A percentile compares a stretch with the other conserved stretches of the same genome.
These are phyloP conservation scores for Ceratocystis harringtonii DNA, from an alignment of 2,329 filamentous ascomycete genomes.

Conservation along the genomic window DNA sequence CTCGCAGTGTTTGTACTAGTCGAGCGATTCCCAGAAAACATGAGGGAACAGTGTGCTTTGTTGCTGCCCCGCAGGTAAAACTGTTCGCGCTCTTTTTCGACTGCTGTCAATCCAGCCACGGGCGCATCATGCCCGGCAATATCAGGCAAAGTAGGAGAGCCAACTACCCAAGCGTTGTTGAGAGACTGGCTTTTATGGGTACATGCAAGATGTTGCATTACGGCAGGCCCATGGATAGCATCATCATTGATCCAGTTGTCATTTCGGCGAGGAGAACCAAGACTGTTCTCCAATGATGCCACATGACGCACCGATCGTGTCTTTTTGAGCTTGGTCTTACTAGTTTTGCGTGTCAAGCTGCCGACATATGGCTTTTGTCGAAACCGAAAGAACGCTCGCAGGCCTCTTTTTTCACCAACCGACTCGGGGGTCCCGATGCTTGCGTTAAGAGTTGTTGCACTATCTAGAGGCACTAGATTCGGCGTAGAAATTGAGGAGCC, in stretches of 20 bases:
- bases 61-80: constrained; percentile 8
- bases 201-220: background rate
- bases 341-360: background rate
- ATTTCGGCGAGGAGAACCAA: background rate
- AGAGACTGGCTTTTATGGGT: background rate
- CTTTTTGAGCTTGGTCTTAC: background rate
- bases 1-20: background rate
- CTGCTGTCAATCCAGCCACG: background rate
- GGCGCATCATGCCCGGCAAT: background rate
- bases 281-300: background rate
- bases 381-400: background rate
- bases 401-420: background rate
- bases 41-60: constrained; percentile 8
- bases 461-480: constrained; percentile 6
- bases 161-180: constrained; percentile 4
- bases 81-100: constrained; percentile 10
- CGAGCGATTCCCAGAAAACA: constrained; percentile 11
- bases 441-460: background rate
- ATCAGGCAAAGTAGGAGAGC: constrained; percentile 12
- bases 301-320: background rate
- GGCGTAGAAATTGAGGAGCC: background rate
- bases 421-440: background rate
- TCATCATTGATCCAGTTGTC: constrained; percentile 13
- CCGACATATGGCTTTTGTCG: constrained; percentile 2
- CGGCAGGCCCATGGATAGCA: constrained; percentile 5